Conservation (phyloP, 2,329 filamentous ascomycete genomes). For the Epichloe festucae region DNA sequence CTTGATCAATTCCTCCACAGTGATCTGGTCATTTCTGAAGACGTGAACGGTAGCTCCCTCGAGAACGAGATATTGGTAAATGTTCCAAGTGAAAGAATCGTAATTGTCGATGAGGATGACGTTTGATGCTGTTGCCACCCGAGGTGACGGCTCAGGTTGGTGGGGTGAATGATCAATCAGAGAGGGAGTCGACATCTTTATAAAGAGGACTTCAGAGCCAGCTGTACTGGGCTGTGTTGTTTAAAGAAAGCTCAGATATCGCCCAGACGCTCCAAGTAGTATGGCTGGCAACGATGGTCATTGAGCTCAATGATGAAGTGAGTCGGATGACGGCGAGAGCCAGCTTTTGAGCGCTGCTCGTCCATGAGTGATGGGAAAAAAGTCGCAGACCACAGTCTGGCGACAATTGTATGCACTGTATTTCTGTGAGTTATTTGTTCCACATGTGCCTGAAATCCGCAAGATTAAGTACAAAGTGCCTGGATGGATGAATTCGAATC, state of each 20-base stretch:
- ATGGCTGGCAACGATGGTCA: not conserved
- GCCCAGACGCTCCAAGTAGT: not conserved
- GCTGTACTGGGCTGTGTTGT: not conserved
- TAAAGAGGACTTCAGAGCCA: not conserved
- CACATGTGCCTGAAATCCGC: not conserved
- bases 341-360: not conserved
- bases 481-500: not conserved
- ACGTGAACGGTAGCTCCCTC: slow-evolving; percentile 88
- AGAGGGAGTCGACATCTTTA: slow-evolving; percentile 33
- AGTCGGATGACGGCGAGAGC: not conserved
- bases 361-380: not conserved
- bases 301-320: not conserved
- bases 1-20: slow-evolving; percentile 67
- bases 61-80: slow-evolving; percentile 96
- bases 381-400: not conserved
- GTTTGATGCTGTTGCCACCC: slow-evolving; percentile 71
- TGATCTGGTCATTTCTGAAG: slow-evolving; percentile 83
- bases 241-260: not conserved
- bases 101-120: slow-evolving; percentile 97
- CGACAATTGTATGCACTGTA: not conserved
- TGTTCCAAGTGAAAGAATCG: slow-evolving; percentile 98
- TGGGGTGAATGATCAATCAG: slow-evolving; percentile 74
- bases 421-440: not conserved
- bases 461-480: not conserved
- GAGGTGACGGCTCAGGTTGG: slow-evolving; percentile 61